phyloP scores from a whole-genome alignment of 1,284 basidiomycete species.

The Neotropicomus parvogracilis region DNA sequence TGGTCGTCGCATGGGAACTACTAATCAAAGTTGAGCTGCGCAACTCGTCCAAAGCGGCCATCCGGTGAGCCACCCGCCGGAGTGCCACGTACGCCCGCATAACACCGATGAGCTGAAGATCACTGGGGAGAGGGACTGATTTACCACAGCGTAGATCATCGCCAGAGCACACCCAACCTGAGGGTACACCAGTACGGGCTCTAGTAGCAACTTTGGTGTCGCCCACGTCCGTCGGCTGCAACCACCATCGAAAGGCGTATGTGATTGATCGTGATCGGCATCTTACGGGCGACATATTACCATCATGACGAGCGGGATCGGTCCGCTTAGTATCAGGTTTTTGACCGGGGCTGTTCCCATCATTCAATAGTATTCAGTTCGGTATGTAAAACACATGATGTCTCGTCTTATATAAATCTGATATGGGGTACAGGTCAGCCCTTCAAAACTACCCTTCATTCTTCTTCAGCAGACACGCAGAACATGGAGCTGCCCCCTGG shows the following conservation, averaged over 20 bases:
- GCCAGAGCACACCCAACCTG: too few relatives aligned
- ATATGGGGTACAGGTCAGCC: background rate
- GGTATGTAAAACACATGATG: constrained; percentile 12
- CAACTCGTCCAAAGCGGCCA: background rate
- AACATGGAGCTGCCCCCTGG: constrained; percentile 27
- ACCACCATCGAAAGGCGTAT: background rate
- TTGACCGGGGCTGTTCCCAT: background rate
- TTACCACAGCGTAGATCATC: constrained; percentile 14
- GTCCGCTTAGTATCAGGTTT: background rate
- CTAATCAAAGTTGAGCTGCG: too few relatives aligned
- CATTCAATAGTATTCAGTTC: background rate
- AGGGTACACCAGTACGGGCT: background rate
- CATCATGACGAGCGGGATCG: background rate
- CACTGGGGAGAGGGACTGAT: constrained; percentile 7
- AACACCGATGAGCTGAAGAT: constrained; percentile 15
- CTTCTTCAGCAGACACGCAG: background rate
- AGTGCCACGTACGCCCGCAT: constrained; percentile 11
- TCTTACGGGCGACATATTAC: background rate
- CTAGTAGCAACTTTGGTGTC: background rate
- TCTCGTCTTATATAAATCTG: constrained; percentile 11
- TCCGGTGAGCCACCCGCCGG: constrained; percentile 18
- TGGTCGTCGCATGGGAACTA: too few relatives aligned
- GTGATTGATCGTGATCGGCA: background rate
- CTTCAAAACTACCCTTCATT: background rate
- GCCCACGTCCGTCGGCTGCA: background rate